Base-by-base conservation (phyloP, 768 basidiomycete species). In the Podaxis mareebaensis region DNA sequence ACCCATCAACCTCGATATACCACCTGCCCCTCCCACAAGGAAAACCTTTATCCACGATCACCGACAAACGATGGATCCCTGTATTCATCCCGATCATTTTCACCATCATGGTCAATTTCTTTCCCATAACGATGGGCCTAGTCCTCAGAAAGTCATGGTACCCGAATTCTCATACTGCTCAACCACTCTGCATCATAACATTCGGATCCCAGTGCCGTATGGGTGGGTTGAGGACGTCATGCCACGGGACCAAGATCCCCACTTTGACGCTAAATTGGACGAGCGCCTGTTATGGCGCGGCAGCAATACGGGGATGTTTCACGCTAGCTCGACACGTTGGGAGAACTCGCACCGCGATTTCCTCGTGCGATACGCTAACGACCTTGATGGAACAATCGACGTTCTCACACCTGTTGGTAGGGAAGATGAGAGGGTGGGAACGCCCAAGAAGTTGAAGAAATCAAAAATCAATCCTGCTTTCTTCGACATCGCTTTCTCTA, bases 231-330 rank as follows among this genome's bases (percentile, higher is more conserved):
- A 77, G 6, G 81, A 81, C 13, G 70, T 79, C 4, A 69, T 69
- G 10, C 74, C 78, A 5, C 75, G 76, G 2, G 71, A 71, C 2
- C 77, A 86, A 66, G 85, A 91, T 71, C 82, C 87, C 8, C 79
- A 78, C 0, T 94, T 88, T 84, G 83, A 86, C 15, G 78, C 82
- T 36, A 92, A 89, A 75, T 30, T 74, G 1, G 83, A 89, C 69
- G 84, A 88, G 64, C 76, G 83, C 3, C 66, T 92, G 17, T 77
- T 85, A 44, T 93, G 92, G 92, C 79, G 92, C 44, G 92, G 92
- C 3, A 84, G 84, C 46, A 90, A 85, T 51, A 92, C 91, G 0
- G 92, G 91, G 10, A 88, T 85, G 20, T 75, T 67, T 57, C 79
- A 83, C 39, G 68, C 73, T 13, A 60, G 69, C 1, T 59, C 66